Percentiles rank a stretch among this genome's conserved stretches.
Conservation (phyloP, 2,329 filamentous ascomycete genomes). For the Trichoderma sp. region DNA sequence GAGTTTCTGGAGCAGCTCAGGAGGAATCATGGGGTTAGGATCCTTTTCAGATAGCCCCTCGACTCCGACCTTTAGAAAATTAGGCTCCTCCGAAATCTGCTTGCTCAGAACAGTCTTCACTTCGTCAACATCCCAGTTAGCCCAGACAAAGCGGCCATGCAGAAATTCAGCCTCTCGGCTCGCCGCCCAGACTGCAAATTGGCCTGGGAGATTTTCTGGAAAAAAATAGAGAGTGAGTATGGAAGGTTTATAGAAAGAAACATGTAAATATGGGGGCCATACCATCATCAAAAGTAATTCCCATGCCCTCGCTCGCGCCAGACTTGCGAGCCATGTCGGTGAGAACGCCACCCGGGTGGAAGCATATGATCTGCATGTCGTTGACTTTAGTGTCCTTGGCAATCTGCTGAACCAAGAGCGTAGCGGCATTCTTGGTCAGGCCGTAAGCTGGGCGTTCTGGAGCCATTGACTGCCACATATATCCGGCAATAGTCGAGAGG, state of each 20-base stretch:
- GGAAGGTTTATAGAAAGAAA: fast-evolving
- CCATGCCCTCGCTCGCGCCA: constrained; percentile 29
- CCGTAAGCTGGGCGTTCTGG: constrained; percentile 35
- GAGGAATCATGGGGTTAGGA: constrained; percentile 4
- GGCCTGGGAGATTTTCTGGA: constrained; percentile 26
- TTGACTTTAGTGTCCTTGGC: constrained; percentile 37
- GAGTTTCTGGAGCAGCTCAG: constrained; percentile 1
- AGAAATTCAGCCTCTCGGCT: constrained; percentile 43
- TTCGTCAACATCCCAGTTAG: constrained; percentile 45
- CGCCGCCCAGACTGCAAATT: constrained; percentile 45
- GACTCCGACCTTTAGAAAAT: constrained; percentile 23
- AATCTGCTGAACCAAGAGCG: constrained; percentile 42
- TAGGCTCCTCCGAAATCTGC: constrained; percentile 24
- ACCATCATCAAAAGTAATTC: constrained; percentile 19
- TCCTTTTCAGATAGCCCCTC: constrained; percentile 17
- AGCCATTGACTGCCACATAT: constrained; percentile 27
- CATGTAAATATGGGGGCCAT: neutral
- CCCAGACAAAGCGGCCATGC: constrained; percentile 43
- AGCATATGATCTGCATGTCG: constrained; percentile 35
- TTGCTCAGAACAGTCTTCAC: constrained; percentile 23
- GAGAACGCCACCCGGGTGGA: constrained; percentile 31
- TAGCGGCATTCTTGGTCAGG: constrained; percentile 42
- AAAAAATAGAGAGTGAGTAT: neutral
- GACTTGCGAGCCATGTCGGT: constrained; percentile 33
- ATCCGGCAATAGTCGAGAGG: constrained; percentile 26